These are phyloP conservation scores for Umbilicus rupestris DNA, from an alignment of 164 flowering plant species.

Conservation along the genomic window DNA sequence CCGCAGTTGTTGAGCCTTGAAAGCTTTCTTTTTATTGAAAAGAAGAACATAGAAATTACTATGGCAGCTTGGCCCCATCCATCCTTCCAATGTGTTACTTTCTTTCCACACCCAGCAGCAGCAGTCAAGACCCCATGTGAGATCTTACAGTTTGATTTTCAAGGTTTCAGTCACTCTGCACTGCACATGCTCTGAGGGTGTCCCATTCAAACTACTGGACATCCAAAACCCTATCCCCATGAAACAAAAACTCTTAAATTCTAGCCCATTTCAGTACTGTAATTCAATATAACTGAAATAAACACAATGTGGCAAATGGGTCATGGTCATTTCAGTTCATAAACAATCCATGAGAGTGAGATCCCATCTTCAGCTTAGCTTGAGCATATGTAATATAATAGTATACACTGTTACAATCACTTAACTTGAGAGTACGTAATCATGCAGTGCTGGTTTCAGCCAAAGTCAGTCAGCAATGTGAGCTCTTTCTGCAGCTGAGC, in stretches of 20 bases:
- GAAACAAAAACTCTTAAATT: too few relatives aligned
- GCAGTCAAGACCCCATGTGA: not conserved
- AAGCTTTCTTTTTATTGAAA: not conserved
- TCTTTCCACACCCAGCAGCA: not conserved
- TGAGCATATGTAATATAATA: too few relatives aligned
- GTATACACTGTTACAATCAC: not conserved
- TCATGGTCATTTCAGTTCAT: not conserved
- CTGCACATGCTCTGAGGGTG: constrained; percentile 1
- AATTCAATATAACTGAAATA: too few relatives aligned
- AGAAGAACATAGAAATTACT: not conserved
- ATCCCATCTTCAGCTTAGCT: not conserved
- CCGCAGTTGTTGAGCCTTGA: not conserved
- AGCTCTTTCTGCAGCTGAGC: constrained; percentile 6
- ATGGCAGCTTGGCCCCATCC: not conserved
- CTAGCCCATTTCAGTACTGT: too few relatives aligned
- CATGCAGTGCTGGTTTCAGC: not conserved
- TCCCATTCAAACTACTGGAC: not conserved
- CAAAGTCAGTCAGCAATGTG: not conserved
- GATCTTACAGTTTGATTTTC: not conserved
- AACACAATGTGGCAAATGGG: not conserved
- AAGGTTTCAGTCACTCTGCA: not conserved
- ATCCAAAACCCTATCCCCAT: not conserved
- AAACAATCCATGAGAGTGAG: not conserved
- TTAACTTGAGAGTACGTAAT: not conserved
- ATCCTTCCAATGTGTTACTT: not conserved